Evolutionary conservation across 768 basidiomycete species (phyloP), one percentile per base, ranked within the genome.

Genomic region (Phlebiopsis flavidoalba): DNA sequence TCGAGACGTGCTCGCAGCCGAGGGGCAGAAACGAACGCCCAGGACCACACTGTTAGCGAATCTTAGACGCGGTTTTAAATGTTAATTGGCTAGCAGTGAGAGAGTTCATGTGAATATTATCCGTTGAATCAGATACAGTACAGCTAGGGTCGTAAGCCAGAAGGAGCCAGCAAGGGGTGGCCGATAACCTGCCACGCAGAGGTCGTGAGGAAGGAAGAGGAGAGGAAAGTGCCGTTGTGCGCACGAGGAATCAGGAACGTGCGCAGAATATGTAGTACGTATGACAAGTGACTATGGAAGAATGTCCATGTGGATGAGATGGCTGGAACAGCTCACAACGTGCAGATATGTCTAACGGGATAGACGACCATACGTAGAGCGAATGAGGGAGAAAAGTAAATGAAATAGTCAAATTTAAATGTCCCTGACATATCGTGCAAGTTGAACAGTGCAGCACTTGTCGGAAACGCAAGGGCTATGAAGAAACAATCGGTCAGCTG

Each of bases 401-500:
- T 43, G 40, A 17, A 37, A 21, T 24, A 52, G 67, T 70, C 65
- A 64, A n/a, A 26, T 59, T 70, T 66, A 71, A 37, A 69, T 66
- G 56, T 53, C 60, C n/a, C 63, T 67, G 63, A 57, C 70, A 71
- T 53, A 71, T 65, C 21, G 49, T 64, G 66, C 70, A 71, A n/a
- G 63, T 67, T 65, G 62, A 70, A 53, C n/a, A n/a, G 22, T 61
- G 67, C 56, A 71, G 62, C 46, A 54, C 51, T 17, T 68, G 58
- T 26, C 70, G 70, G 66, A 71, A n/a, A 69, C 35, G 66, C 65
- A 43, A 70, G 60, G 36, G 70, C 70, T 71, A 59, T 47, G 26
- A 33, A 48, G 50, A n/a, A n/a, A 12, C 33, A 57, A 0, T 24
- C n/a, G n/a, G 60, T 61, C 24, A 64, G 67, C 43, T 5, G 35